Evolutionary conservation across 1,284 basidiomycete species (phyloP), one percentile per base, ranked within the genome.

Genomic region (Naganishia sp.): DNA sequence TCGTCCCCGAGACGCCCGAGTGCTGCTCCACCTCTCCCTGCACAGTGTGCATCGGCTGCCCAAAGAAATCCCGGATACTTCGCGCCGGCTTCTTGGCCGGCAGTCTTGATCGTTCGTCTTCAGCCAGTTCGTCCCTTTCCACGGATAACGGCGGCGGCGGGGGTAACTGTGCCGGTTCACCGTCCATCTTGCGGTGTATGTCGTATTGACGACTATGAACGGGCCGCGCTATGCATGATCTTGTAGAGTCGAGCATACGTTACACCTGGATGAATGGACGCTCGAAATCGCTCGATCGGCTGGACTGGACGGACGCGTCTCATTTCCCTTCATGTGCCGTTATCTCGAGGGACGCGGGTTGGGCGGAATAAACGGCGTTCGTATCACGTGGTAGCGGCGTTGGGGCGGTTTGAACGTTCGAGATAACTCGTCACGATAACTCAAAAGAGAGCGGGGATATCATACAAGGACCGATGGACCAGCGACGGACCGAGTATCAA

Each of bases 1-100:
- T 18, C 5, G 25, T 46, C 18, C 21, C 18, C 13, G 47, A 47
- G 31, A 9, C 18, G 15, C 35, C 23, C 11, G 49, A 61, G 41
- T 61, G 47, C 47, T 42, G 49, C 35, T 61, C 58, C 3, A 43
- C 4, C 10, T 10, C 21, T 41, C 6, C 32, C 4, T 25, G 18
- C 21, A 28, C 13, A 9, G 39, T 2, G 2, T 1, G 21, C 47
- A 35, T 25, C 25, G 25, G 50, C 18, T n/a, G 41, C 21, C 58
- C 58, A 42, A 61, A 61, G 35, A 61, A 61, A 39, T 61, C 58
- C 6, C 23, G 35, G 9, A 61, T 50, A 39, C 35, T 61, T 35
- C 47, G 21, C 17, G 28, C 31, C 31, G 42, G 2, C 45, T 47
- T 58, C 25, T 21, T 45, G 15, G 6, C 25, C 23, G 25, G 25